Percentiles rank a stretch among this genome's conserved stretches.
Evolutionary conservation across 345 rosid genomes (phyloP).

Genomic region (Cardiospermum halicacabum): DNA sequence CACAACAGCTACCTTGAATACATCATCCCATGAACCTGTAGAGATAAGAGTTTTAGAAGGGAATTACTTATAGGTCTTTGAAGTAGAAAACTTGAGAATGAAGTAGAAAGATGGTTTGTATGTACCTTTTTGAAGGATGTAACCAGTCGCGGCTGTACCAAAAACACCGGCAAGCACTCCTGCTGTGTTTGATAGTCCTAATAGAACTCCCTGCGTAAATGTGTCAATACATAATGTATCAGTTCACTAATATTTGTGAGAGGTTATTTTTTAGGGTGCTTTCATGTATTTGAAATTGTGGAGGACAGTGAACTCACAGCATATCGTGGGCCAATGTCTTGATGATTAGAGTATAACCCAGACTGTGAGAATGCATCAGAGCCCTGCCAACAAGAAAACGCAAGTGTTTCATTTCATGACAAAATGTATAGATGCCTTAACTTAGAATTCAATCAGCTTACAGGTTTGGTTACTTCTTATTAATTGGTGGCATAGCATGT

Average conservation of each 20-base stretch:
- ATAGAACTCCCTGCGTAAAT: slow-evolving; percentile 66
- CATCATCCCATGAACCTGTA: slow-evolving; percentile 96
- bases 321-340: slow-evolving; percentile 95
- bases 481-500: not conserved
- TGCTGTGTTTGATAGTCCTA: slow-evolving; percentile 91
- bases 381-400: slow-evolving; percentile 46
- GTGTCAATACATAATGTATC: slow-evolving; percentile 1
- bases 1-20: slow-evolving; percentile 84
- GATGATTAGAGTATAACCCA: slow-evolving; percentile 97
- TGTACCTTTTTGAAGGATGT: slow-evolving; percentile 83
- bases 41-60: slow-evolving; percentile 1
- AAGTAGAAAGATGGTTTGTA: not conserved
- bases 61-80: not conserved
- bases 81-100: not conserved
- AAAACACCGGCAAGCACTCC: slow-evolving; percentile 96
- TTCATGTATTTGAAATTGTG: not conserved
- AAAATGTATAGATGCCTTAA: not conserved
- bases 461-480: not conserved
- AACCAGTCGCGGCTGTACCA: slow-evolving; percentile 95
- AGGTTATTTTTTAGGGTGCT: not conserved
- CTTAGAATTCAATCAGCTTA: slow-evolving; percentile 1
- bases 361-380: slow-evolving; percentile 97
- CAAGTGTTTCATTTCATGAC: slow-evolving; percentile 2
- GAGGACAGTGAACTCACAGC: slow-evolving; percentile 51
- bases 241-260: not conserved